These are phyloP conservation scores for Backusella sp. DNA, from an alignment of 192 early-diverging fungal genomes.

Conservation along the genomic window DNA sequence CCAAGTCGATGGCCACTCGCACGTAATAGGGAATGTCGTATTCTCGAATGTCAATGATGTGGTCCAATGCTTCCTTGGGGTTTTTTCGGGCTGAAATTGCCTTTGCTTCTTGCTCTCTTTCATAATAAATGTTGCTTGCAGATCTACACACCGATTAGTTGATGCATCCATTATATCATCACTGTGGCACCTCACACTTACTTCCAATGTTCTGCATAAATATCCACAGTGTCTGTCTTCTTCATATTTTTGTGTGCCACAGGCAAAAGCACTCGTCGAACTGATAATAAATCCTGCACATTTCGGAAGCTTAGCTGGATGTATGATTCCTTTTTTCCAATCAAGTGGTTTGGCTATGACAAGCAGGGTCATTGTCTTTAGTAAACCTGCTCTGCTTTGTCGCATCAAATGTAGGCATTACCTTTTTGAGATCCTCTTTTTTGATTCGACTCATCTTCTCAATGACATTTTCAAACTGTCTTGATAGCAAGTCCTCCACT, in stretches of 20 bases:
- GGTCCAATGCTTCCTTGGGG: slow-evolving; percentile 57
- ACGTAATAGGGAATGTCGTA: slow-evolving; percentile 97
- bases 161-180: not conserved
- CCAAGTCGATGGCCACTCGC: slow-evolving; percentile 92
- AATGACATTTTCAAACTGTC: slow-evolving; percentile 67
- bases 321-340: slow-evolving; percentile 65
- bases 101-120: not conserved
- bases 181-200: slow-evolving; percentile 25
- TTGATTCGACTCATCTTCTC: slow-evolving; percentile 61
- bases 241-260: slow-evolving; percentile 68
- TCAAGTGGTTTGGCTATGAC: slow-evolving; percentile 83
- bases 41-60: slow-evolving; percentile 90
- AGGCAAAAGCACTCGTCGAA: slow-evolving; percentile 72
- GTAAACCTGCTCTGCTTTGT: too few relatives aligned
- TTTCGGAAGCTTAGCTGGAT: slow-evolving; percentile 87
- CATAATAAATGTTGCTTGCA: slow-evolving; percentile 25
- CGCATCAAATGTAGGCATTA: slow-evolving; percentile 25
- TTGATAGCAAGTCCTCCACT: slow-evolving; percentile 81
- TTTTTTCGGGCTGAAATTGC: slow-evolving; percentile 36
- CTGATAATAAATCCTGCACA: slow-evolving; percentile 72
- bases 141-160: slow-evolving; percentile 11
- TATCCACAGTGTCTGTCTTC: slow-evolving; percentile 56
- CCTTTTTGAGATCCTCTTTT: slow-evolving; percentile 86
- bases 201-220: slow-evolving; percentile 72
- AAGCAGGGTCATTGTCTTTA: not conserved